Percentiles rank a stretch among this genome's conserved stretches.
Evolutionary conservation across 139 green algal genomes (phyloP).

Genomic region (Monoraphidium neglectum): DNA sequence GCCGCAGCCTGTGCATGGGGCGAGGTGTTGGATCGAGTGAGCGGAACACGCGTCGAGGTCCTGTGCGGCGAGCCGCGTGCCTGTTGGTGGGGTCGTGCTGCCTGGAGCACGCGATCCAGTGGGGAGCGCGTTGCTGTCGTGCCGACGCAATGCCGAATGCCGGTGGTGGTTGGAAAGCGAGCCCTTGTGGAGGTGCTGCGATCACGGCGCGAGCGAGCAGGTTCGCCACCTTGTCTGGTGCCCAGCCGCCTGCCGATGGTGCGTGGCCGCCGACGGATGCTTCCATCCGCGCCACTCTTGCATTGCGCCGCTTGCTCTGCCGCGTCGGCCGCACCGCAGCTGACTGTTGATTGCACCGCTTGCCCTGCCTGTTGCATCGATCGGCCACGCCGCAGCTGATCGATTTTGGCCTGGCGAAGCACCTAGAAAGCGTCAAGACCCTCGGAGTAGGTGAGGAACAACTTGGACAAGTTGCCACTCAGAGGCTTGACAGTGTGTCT

Average conservation of each 20-base stretch:
- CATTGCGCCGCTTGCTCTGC: not conserved
- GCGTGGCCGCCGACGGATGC: not conserved
- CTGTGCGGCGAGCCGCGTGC: too few species aligned
- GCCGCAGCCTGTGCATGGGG: not conserved
- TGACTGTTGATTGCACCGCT: not conserved
- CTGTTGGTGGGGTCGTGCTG: too few species aligned
- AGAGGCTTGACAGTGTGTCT: too few species aligned
- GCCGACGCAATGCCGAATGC: too few species aligned
- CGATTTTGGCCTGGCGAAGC: constrained; percentile 85
- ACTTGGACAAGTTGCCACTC: too few species aligned
- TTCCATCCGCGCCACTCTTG: not conserved
- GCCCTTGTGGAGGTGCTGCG: too few species aligned
- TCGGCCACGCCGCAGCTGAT: constrained; percentile 57
- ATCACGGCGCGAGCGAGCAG: not conserved
- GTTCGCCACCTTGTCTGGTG: not conserved
- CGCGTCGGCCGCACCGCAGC: not conserved
- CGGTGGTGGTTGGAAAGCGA: too few species aligned
- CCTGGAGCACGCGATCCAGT: too few species aligned
- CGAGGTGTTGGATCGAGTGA: not conserved
- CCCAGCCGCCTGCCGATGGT: not conserved
- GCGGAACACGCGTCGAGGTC: too few species aligned
- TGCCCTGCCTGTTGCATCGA: not conserved
- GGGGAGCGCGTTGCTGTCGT: too few species aligned
- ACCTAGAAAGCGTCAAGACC: constrained; percentile 67
- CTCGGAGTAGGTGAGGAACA: constrained; percentile 54